Conservation (phyloP, 139 green algal genomes). For the Coelastrella sp. region DNA sequence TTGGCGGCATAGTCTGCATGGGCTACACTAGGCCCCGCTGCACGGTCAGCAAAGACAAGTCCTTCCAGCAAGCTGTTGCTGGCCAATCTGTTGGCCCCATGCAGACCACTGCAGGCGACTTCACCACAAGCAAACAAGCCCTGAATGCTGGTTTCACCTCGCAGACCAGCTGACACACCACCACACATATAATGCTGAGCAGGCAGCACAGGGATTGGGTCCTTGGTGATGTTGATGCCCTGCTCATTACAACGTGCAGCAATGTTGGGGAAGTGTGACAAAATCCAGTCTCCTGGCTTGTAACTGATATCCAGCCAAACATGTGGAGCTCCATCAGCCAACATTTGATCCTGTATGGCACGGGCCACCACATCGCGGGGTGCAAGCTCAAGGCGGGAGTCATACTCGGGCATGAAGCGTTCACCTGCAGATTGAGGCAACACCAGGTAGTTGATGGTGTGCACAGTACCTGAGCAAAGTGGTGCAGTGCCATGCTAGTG, state of each 20-base stretch:
- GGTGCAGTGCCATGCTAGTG: not conserved
- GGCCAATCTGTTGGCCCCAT: constrained; percentile 97
- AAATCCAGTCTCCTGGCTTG: constrained; percentile 74
- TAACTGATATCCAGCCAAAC: constrained; percentile 96
- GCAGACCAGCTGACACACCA: constrained; percentile 90
- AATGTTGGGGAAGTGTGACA: constrained; percentile 97
- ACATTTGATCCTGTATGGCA: constrained; percentile 91
- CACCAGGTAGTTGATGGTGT: too few relatives aligned
- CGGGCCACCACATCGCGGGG: constrained; percentile 96
- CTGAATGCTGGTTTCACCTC: constrained; percentile 87
- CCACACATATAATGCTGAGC: constrained; percentile 99
- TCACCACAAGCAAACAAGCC: constrained; percentile 96
- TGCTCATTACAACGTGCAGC: constrained; percentile 71
- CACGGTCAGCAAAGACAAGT: constrained; percentile 94
- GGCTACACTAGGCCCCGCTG: constrained; percentile 79
- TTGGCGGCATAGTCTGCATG: constrained; percentile 76
- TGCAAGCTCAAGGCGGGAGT: constrained; percentile 93
- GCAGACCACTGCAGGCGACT: constrained; percentile 92
- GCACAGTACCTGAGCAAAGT: not conserved
- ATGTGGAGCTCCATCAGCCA: constrained; percentile 70
- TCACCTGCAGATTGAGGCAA: too few relatives aligned
- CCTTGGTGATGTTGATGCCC: constrained; percentile 93
- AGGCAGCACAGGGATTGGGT: constrained; percentile 96
- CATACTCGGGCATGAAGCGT: constrained; percentile 96
- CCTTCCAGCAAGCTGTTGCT: constrained; percentile 97